phyloP scores from a whole-genome alignment of 106 monocot species.

The Acanthochlamys bracteata region DNA sequence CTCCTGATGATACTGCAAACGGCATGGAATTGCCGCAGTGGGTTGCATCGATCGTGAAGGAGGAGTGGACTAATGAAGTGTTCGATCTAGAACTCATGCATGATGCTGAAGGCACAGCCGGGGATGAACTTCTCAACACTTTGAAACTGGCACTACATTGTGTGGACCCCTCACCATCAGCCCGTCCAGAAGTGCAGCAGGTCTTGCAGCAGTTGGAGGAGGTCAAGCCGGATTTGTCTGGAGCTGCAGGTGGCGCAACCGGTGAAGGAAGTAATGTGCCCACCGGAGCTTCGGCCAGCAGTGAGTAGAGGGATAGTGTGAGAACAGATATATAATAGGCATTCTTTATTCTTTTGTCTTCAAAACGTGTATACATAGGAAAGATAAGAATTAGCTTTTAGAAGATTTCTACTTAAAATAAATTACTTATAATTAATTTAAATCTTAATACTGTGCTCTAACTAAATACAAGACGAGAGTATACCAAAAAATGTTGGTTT shows the following conservation, averaged over 20 bases:
- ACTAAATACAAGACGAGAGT: no score
- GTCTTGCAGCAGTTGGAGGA: conserved; percentile 70
- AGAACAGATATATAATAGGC: no score
- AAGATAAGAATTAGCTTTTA: no score
- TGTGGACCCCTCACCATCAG: conserved; percentile 55
- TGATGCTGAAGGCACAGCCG: conserved; percentile 33
- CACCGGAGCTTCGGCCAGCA: neutral
- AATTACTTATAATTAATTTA: no score
- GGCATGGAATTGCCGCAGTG: conserved; percentile 81
- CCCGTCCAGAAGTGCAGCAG: conserved; percentile 58
- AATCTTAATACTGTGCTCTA: no score
- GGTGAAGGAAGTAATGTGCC: conserved; percentile 7
- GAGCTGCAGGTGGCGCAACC: neutral
- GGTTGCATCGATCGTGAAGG: conserved; percentile 79
- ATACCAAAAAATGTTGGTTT: no score
- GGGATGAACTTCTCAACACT: conserved; percentile 67
- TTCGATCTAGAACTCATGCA: conserved; percentile 77
- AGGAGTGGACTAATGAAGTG: conserved; percentile 93
- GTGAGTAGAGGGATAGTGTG: neutral
- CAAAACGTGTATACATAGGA: no score
- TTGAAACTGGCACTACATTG: conserved; percentile 88
- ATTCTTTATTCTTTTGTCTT: no score
- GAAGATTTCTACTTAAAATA: no score
- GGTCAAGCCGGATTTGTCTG: conserved; percentile 53
- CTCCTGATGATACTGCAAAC: conserved; percentile 59